phyloP scores from a whole-genome alignment of 129 eudicot species.

The Escallonia herrerae region DNA sequence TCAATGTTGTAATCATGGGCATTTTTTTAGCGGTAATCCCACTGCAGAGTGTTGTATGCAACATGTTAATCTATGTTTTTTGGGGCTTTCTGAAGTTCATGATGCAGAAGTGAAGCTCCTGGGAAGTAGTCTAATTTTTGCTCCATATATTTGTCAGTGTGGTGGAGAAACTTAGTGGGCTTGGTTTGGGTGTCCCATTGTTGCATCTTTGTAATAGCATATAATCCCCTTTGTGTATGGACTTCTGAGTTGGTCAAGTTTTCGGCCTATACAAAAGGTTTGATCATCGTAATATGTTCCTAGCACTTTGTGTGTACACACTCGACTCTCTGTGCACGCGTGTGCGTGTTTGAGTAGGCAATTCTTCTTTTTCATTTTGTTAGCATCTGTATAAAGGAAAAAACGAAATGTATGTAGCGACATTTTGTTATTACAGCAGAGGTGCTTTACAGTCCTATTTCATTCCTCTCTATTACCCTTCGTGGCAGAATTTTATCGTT shows the following conservation, averaged over 20 bases:
- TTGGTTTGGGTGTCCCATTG: constrained; percentile 12
- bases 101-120: constrained; percentile 6
- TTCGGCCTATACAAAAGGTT: constrained; percentile 9
- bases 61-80: constrained; percentile 21
- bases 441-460: too few species aligned
- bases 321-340: neutral
- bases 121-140: constrained; percentile 3
- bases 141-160: neutral
- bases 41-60: constrained; percentile 5
- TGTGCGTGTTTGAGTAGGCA: neutral
- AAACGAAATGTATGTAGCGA: too few species aligned
- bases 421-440: too few species aligned
- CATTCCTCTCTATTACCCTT: too few species aligned
- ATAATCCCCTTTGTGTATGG: neutral
- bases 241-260: constrained; percentile 1
- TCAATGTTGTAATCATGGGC: constrained; percentile 8
- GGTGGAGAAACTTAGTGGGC: constrained; percentile 1
- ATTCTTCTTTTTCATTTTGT: too few species aligned
- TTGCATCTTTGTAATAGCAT: constrained; percentile 2
- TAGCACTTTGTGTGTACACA: neutral
- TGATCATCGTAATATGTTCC: neutral
- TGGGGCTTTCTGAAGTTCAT: constrained; percentile 18
- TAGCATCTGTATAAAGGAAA: too few species aligned
- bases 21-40: neutral
- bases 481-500: too few species aligned